Evolutionary conservation across 139 green algal genomes (phyloP).

Genomic region (Coccomyxa sp.): DNA sequence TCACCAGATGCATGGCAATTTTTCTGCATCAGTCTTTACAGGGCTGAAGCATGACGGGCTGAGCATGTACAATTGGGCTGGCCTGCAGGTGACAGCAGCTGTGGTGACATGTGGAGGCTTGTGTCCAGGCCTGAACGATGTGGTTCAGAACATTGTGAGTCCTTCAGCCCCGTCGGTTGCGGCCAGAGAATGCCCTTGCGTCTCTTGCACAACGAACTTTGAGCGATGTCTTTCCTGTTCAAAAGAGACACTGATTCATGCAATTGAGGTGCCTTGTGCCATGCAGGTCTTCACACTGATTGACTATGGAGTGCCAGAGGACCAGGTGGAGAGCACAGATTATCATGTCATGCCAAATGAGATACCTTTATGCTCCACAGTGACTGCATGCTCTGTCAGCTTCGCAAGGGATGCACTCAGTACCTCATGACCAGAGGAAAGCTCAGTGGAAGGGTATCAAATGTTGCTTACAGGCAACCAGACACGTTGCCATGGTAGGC

Average conservation of each 20-base stretch:
- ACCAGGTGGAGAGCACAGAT: conserved; percentile 35
- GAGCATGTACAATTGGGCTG: background rate
- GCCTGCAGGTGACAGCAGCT: conserved; percentile 75
- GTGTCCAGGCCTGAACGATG: conserved; percentile 94
- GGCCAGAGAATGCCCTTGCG: too few relatives aligned
- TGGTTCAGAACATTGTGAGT: conserved; percentile 85
- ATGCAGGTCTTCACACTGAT: conserved; percentile 27
- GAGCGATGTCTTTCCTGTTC: background rate
- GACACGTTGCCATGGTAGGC: background rate
- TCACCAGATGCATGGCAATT: too few relatives aligned
- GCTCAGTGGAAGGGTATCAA: background rate
- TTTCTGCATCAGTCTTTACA: background rate
- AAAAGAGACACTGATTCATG: too few relatives aligned
- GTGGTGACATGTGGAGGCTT: conserved; percentile 94
- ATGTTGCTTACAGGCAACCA: background rate
- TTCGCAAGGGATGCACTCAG: too few relatives aligned
- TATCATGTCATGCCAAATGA: background rate
- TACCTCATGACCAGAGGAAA: too few relatives aligned
- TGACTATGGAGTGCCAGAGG: conserved; percentile 77
- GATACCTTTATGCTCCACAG: too few relatives aligned
- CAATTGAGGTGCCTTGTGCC: background rate
- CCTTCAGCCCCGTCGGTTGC: conserved; percentile 21
- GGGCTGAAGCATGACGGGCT: background rate
- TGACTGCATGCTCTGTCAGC: too few relatives aligned
- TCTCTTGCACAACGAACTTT: background rate